Percentiles rank a stretch among this genome's conserved stretches.
Evolutionary conservation across 2,329 filamentous ascomycete species (phyloP).

Genomic region (Diaporthe sp.): DNA sequence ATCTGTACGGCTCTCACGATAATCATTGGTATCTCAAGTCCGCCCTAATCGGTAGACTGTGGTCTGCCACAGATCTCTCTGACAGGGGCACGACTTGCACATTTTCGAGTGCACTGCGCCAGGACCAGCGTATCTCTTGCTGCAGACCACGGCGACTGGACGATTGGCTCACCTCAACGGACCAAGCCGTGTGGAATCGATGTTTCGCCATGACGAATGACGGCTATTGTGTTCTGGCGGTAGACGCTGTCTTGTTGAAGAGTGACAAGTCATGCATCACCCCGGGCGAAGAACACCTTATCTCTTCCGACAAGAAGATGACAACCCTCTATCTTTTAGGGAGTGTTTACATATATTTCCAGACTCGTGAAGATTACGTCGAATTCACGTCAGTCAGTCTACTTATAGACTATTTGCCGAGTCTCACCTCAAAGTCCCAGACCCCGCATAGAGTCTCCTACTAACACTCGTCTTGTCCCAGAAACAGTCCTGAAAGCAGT

Average conservation of each 20-base stretch:
- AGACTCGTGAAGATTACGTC: background rate
- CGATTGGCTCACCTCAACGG: too few species aligned
- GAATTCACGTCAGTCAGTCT: too few species aligned
- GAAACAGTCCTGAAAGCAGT: background rate
- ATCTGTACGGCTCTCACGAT: background rate
- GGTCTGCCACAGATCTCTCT: background rate
- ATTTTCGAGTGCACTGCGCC: too few species aligned
- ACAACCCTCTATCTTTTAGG: background rate
- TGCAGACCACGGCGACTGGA: too few species aligned
- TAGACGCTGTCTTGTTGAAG: background rate
- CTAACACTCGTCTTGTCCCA: too few species aligned
- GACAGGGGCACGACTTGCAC: too few species aligned
- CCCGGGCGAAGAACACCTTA: background rate
- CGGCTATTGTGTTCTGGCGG: background rate
- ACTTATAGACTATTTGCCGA: too few species aligned
- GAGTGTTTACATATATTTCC: background rate
- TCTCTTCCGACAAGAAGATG: background rate
- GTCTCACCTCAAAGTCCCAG: background rate
- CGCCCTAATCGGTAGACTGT: background rate
- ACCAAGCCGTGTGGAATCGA: too few species aligned
- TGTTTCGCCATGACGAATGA: too few species aligned
- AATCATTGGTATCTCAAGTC: background rate
- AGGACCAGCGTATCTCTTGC: too few species aligned
- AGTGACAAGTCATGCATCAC: background rate
- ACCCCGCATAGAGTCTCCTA: background rate